These are phyloP conservation scores for Fraxinus nigra DNA, from an alignment of 305 asterid genomes.

Conservation along the genomic window DNA sequence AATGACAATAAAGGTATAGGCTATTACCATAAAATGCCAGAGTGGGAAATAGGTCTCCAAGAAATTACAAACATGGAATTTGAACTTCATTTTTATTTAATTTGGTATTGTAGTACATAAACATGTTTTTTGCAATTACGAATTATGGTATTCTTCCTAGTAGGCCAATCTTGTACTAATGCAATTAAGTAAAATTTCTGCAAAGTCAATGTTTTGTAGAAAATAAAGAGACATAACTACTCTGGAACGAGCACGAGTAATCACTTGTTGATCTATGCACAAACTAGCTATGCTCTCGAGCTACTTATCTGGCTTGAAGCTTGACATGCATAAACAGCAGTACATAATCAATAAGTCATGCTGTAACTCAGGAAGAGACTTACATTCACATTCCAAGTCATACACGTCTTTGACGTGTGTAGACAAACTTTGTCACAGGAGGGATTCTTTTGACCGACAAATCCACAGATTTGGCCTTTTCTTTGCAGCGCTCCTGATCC, in stretches of 20 bases:
- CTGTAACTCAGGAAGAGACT: background rate
- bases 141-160: background rate
- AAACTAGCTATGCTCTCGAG: background rate
- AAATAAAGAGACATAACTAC: background rate
- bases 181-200: background rate
- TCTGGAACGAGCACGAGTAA: background rate
- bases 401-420: conserved; percentile 51
- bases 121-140: background rate
- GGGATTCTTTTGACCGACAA: conserved; percentile 36
- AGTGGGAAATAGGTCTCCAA: background rate
- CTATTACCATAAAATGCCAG: background rate
- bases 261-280: background rate
- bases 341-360: background rate
- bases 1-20: background rate
- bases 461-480: conserved; percentile 34
- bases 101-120: background rate
- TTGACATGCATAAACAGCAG: background rate
- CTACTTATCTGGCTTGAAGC: background rate
- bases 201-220: background rate
- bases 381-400: conserved; percentile 12
- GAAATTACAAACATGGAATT: background rate
- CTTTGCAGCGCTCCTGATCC: conserved; percentile 37
- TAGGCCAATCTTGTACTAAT: background rate
- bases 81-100: background rate
- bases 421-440: conserved; percentile 50